Evolutionary conservation across 768 basidiomycete genomes (phyloP), one percentile per base, ranked within the genome.

Genomic region (Cyclocybe cylindracea): DNA sequence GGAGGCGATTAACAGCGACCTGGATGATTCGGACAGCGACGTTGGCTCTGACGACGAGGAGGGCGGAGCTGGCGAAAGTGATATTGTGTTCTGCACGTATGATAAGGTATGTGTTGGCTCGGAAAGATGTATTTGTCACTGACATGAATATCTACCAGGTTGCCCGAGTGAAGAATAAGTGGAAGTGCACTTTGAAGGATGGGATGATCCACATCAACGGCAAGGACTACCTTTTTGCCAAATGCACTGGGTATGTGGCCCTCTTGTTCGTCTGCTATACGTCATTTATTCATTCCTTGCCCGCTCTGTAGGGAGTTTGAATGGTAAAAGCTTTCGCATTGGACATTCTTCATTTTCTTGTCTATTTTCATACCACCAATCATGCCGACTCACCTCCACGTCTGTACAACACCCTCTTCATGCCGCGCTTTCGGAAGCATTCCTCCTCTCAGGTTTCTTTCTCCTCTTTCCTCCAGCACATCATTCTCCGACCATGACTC

Each of bases 121-220:
- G 35, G 33, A 45, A 19, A 46, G 9, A 29, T 50, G n/a, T 55
- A 39, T 19, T 16, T 10, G 18, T 41, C 38, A 14, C 50, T 50
- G 24, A 39, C 32, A 47, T 55, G 56, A 16, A 11, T 52, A 44
- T 36, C 13, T 39, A 32, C 31, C 59, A 98, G 95, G 96, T 98
- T 34, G 94, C 95, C 39, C 82, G 97, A n/a, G 96, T 98, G 19
- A 99, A 98, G 75, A 98, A 97, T 75, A 99, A 98, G 75, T 99
- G 97, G 97, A 99, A 98, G 77, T 95, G 94, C 54, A 86, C 92
- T 18, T 79, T 99, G 46, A 97, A 97, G 71, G 97, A 98, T 58
- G 97, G 97, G 3, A 93, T 98, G 87, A 91, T 98, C 56, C 91
- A 94, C 60, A 84, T 97, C 59, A 97, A 97, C 58, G 96, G 96